These are phyloP conservation scores for Fusarium sarcochroum DNA, from an alignment of 2,329 filamentous ascomycete genomes.

Conservation along the genomic window DNA sequence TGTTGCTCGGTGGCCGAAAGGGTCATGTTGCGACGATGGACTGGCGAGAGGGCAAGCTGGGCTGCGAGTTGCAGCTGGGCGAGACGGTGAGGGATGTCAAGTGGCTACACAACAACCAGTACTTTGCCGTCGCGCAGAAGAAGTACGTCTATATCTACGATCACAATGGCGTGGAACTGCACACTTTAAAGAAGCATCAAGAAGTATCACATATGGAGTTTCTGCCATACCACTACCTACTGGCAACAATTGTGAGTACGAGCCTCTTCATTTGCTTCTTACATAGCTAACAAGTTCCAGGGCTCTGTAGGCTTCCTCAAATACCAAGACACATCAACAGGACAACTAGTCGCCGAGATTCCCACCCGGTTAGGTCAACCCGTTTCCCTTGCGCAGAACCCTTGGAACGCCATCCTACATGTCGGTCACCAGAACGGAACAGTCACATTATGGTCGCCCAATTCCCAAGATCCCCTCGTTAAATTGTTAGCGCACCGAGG, in stretches of 20 bases:
- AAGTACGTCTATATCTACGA: conserved; percentile 98
- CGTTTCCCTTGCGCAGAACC: conserved; percentile 88
- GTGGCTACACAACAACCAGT: conserved; percentile 96
- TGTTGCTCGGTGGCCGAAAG: conserved; percentile 89
- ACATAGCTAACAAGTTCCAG: conserved; percentile 53
- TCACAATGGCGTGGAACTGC: conserved; percentile 88
- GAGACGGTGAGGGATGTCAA: conserved; percentile 92
- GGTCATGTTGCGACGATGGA: conserved; percentile 97
- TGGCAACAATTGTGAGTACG: conserved; percentile 82
- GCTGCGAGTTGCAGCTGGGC: conserved; percentile 89
- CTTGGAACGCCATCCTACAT: conserved; percentile 91
- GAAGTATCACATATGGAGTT: conserved; percentile 97
- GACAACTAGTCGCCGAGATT: conserved; percentile 87
- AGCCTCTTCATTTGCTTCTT: rapidly evolving
- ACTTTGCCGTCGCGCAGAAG: conserved; percentile 96
- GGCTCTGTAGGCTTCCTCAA: conserved; percentile 88
- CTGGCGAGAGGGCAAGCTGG: conserved; percentile 92
- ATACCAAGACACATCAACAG: conserved; percentile 96
- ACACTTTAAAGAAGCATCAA: conserved; percentile 89
- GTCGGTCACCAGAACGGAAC: conserved; percentile 95
- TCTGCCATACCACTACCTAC: conserved; percentile 93
- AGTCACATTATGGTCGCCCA: conserved; percentile 96
- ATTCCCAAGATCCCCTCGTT: conserved; percentile 86
- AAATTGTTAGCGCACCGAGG: conserved; percentile 92
- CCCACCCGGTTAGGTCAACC: conserved; percentile 88